Evolutionary conservation across 352 stramenopile species (phyloP).

Genomic region (Phytophthora multivora): DNA sequence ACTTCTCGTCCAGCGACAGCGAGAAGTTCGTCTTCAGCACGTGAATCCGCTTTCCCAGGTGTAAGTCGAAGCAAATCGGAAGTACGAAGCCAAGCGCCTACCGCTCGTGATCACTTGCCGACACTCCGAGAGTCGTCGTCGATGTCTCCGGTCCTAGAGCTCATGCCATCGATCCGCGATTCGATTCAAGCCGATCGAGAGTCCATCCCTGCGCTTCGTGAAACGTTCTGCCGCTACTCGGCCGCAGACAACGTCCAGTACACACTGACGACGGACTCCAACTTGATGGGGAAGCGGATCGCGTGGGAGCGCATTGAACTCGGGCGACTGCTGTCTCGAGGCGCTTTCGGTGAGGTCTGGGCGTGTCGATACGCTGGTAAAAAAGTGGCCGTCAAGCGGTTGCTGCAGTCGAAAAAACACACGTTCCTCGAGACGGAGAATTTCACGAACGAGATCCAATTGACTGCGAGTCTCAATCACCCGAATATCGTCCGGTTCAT

Average conservation of each 20-base stretch:
- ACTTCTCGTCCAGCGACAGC: constrained; percentile 3
- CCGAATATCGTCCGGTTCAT: constrained; percentile 54
- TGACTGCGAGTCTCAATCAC: constrained; percentile 50
- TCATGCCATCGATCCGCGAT: constrained; percentile 25
- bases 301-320: constrained; percentile 48
- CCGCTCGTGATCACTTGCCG: constrained; percentile 17
- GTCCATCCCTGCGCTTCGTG: constrained; percentile 28
- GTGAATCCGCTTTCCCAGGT: not conserved
- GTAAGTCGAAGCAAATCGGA: constrained; percentile 15
- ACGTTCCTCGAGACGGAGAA: constrained; percentile 47
- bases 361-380: constrained; percentile 41
- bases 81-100: not conserved
- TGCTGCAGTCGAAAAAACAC: constrained; percentile 41
- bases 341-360: constrained; percentile 67
- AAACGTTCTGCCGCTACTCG: constrained; percentile 34
- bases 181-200: constrained; percentile 30
- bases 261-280: constrained; percentile 42
- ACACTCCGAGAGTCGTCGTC: constrained; percentile 21
- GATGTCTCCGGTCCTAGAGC: constrained; percentile 15
- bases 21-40: not conserved
- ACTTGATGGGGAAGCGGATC: constrained; percentile 41
- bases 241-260: constrained; percentile 33
- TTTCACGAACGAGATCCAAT: constrained; percentile 58
- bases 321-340: constrained; percentile 40
- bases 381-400: constrained; percentile 54